Percentiles rank a stretch among this genome's conserved stretches.
These are phyloP conservation scores for Scleroderma bovista DNA, from an alignment of 768 basidiomycete genomes.

Conservation along the genomic window DNA sequence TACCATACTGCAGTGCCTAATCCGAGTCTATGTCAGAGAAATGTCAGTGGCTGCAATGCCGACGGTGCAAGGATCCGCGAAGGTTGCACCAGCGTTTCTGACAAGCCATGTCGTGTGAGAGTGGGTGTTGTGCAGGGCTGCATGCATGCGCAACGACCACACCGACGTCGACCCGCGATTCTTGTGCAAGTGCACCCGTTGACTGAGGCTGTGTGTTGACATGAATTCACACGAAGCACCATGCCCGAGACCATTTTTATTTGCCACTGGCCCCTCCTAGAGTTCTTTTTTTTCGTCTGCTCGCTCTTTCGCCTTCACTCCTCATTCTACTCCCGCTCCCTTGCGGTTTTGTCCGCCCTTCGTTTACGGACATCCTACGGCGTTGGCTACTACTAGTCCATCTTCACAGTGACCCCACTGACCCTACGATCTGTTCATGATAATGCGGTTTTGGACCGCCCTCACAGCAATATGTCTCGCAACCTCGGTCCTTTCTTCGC, in stretches of 20 bases:
- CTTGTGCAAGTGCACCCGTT: too few species aligned
- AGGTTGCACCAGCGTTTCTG: too few species aligned
- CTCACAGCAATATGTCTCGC: constrained; percentile 22
- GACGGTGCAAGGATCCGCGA: too few species aligned
- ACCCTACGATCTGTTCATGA: constrained; percentile 5
- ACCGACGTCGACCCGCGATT: too few species aligned
- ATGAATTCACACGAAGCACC: too few species aligned
- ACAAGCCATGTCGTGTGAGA: too few species aligned
- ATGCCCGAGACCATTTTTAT: background rate
- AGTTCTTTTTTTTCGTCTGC: background rate
- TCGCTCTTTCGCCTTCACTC: background rate
- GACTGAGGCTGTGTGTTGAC: too few species aligned
- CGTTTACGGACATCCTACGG: background rate
- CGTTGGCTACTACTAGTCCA: background rate
- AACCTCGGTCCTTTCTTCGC: constrained; percentile 48
- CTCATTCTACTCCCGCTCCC: background rate
- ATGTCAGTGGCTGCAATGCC: too few species aligned
- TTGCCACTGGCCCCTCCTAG: constrained; percentile 3
- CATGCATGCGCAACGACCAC: too few species aligned
- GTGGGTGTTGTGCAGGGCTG: too few species aligned
- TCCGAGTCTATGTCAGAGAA: too few species aligned
- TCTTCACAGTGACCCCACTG: background rate
- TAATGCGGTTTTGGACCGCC: constrained; percentile 46
- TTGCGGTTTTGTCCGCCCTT: background rate
- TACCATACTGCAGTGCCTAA: too few species aligned